Base-by-base conservation (phyloP, 2,329 filamentous ascomycete species). In the Cryphonectria radicalis region DNA sequence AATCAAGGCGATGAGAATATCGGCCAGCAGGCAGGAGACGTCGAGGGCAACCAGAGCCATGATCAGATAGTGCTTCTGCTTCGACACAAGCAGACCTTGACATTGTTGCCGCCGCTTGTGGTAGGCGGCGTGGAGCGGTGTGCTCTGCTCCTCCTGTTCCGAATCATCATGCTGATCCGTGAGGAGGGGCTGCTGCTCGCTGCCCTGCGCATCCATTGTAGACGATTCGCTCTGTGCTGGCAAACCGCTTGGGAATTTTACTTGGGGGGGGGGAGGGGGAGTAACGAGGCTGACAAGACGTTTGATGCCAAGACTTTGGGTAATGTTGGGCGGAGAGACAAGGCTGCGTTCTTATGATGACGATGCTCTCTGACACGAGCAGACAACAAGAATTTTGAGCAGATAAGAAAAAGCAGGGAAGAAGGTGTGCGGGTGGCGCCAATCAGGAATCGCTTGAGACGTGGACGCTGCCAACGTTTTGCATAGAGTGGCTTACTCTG, bases 1-100 rank as follows among this genome's bases (percentile, higher is more conserved):
- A 69, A 86, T 81, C 22, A 87, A 79, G 37, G 83, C 81, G 70
- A 86, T 80, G 72, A 86, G 83, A 70, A 87, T 81, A 71, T 86
- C 85, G 63, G 80, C 79, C 59, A 87, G 77, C 67, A 86, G 81
- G 40, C 81, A 81, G 0, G 78, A 77, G 62, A 86, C 83, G 73
- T 87, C 85, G 55, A 86, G 77, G 5, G 83, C 76, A 46, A 87
- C 82, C 19, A 86, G 76, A 4, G 75, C 77, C 74, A 87, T 78
- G 73, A 86, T 76, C 64, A 82, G 63, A 76, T 82, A 85, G 75
- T 87, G 85, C 76, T 85, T 86, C 59, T 77, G 50, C 66, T 76
- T 76, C 63, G 78, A 78, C 37, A 72, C 22, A 4, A 73, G 70
- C 55, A 73, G 50, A n/a, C 25, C 32, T 57, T 43, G 70, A 37